Percentiles rank a stretch among this genome's conserved stretches.
Evolutionary conservation across 495 filamentous ascomycete species (phyloP).

Genomic region (Margaritispora aquatica): DNA sequence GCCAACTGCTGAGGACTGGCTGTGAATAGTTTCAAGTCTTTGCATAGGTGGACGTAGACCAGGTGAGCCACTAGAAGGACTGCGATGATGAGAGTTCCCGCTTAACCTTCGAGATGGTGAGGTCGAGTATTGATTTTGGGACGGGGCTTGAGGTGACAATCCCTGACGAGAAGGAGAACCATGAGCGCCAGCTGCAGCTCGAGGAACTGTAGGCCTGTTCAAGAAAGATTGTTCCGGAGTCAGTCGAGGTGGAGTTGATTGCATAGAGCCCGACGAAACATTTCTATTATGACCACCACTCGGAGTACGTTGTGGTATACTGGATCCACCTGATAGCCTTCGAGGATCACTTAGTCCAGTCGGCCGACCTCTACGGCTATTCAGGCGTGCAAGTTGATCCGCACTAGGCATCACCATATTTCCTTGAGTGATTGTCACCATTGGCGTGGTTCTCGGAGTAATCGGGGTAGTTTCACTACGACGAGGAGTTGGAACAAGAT

Average conservation of each 20-base stretch:
- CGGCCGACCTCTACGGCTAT: constrained; percentile 23
- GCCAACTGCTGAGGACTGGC: constrained; percentile 22
- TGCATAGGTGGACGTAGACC: constrained; percentile 39
- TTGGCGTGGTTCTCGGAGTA: neutral
- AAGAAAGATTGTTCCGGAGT: neutral
- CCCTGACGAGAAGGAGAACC: neutral
- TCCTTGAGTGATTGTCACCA: neutral
- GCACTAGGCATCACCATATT: constrained; percentile 15
- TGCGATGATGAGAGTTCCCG: constrained; percentile 24
- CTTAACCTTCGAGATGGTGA: constrained; percentile 37
- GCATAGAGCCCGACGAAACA: neutral
- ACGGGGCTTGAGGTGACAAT: neutral
- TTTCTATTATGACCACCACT: constrained; percentile 1
- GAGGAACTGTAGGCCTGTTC: constrained; percentile 1
- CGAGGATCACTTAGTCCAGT: constrained; percentile 17
- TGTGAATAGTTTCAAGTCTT: constrained; percentile 44
- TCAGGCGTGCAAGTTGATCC: constrained; percentile 22
- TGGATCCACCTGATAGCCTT: constrained; percentile 9
- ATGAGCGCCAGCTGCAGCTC: constrained; percentile 7
- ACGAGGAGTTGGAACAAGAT: constrained; percentile 13
- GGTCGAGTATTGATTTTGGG: neutral
- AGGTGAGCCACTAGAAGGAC: constrained; percentile 23
- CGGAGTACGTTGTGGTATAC: neutral
- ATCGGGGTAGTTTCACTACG: constrained; percentile 10
- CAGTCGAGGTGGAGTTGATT: constrained; percentile 4